These are phyloP conservation scores for Leptomonas pyrrhocoris DNA, from an alignment of 208 protist species.

Conservation along the genomic window DNA sequence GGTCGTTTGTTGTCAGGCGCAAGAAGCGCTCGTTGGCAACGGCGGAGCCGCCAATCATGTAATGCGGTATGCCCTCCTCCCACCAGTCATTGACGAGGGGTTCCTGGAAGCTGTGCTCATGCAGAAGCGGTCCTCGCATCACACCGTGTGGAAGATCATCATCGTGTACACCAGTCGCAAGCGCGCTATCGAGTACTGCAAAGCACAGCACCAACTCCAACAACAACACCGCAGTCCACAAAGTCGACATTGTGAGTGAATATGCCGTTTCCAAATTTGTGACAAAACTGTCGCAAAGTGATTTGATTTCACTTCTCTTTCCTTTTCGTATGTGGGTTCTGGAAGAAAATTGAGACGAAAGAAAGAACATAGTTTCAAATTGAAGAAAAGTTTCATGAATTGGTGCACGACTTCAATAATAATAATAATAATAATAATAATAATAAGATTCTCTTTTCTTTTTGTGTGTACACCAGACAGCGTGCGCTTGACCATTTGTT, in stretches of 20 bases:
- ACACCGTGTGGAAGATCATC: slow-evolving; percentile 59
- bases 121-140: slow-evolving; percentile 65
- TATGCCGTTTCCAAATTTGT: background rate
- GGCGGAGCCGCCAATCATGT: slow-evolving; percentile 82
- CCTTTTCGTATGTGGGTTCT: too few species aligned
- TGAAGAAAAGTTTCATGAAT: too few species aligned
- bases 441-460: background rate
- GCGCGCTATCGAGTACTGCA: background rate
- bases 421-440: too few species aligned
- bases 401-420: too few species aligned
- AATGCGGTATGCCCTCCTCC: slow-evolving; percentile 87
- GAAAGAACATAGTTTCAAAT: too few species aligned
- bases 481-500: background rate
- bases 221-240: background rate
- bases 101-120: slow-evolving; percentile 76
- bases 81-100: slow-evolving; percentile 88
- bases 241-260: background rate
- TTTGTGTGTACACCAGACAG: background rate
- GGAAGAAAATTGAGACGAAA: too few species aligned
- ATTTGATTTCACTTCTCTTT: too few species aligned
- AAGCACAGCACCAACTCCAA: slow-evolving; percentile 12
- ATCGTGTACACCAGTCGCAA: slow-evolving; percentile 5
- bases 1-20: slow-evolving; percentile 71
- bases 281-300: background rate
- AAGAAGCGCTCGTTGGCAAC: slow-evolving; percentile 83